Conservation (phyloP, 2,329 filamentous ascomycete species). For the Metarhizium album region DNA sequence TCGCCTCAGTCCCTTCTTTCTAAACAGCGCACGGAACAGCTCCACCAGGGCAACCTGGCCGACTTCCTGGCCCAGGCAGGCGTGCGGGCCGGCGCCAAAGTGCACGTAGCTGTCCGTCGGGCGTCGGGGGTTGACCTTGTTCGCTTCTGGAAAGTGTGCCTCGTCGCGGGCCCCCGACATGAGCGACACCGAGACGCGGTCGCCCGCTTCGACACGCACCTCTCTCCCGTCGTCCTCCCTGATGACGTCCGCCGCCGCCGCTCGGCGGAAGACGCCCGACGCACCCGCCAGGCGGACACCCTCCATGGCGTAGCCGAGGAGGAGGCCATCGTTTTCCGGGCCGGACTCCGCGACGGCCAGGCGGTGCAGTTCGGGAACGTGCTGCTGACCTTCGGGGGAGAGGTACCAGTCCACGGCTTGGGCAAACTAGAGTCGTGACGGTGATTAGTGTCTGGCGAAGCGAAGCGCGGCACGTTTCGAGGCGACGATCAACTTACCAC, state of each 20-base stretch:
- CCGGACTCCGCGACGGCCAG: constrained; percentile 44
- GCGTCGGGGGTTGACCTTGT: constrained; percentile 50
- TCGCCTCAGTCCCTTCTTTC: constrained; percentile 47
- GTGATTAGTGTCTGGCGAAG: background rate
- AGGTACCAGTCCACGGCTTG: constrained; percentile 67
- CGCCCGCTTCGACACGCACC: constrained; percentile 42
- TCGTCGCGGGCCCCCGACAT: constrained; percentile 45
- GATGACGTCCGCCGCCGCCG: constrained; percentile 33
- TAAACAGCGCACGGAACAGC: constrained; percentile 57
- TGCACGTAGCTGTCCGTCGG: constrained; percentile 54
- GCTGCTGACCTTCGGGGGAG: constrained; percentile 38
- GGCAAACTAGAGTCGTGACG: constrained; percentile 41
- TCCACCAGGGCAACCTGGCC: constrained; percentile 52
- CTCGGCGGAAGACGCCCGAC: constrained; percentile 49
- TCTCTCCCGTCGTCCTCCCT: constrained; percentile 39
- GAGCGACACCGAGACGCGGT: constrained; percentile 54
- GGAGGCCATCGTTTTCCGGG: constrained; percentile 48
- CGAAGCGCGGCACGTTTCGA: background rate
- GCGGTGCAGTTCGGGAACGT: constrained; percentile 50
- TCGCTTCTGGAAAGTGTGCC: constrained; percentile 48
- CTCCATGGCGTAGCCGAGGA: constrained; percentile 63
- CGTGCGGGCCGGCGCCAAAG: constrained; percentile 51
- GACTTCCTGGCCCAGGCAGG: constrained; percentile 49
- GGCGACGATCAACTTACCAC: constrained; percentile 33
- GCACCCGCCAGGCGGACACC: constrained; percentile 58